A percentile compares a stretch with the other conserved stretches of the same genome.
phyloP scores from a whole-genome alignment of 2,329 filamentous ascomycete species.

The Venturia effusa region DNA sequence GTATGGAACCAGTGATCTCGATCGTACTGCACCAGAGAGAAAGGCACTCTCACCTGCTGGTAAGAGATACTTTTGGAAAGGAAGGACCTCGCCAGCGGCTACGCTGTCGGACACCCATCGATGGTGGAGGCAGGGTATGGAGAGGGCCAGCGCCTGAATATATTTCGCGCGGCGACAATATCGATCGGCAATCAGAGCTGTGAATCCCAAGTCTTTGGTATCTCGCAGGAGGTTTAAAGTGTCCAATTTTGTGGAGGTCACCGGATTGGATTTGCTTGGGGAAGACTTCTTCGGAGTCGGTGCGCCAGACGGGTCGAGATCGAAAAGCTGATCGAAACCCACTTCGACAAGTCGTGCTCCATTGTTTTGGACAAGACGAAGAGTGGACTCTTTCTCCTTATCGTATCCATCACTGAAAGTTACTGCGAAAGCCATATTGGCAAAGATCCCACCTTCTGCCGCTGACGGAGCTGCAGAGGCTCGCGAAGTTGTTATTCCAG shows the following conservation, averaged over 20 bases:
- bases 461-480: slow-evolving; percentile 8
- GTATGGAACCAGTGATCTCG: slow-evolving; percentile 54
- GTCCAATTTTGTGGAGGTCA: not conserved
- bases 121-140: slow-evolving; percentile 72
- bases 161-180: slow-evolving; percentile 85
- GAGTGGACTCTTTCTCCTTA: slow-evolving; percentile 46
- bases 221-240: slow-evolving; percentile 43
- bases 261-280: not conserved
- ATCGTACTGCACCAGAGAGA: slow-evolving; percentile 66
- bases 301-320: slow-evolving; percentile 23
- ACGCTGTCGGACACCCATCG: slow-evolving; percentile 73
- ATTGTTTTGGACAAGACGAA: slow-evolving; percentile 53
- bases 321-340: slow-evolving; percentile 76
- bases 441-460: slow-evolving; percentile 45
- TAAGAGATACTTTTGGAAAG: slow-evolving; percentile 74
- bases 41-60: slow-evolving; percentile 72
- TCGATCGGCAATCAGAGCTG: slow-evolving; percentile 73
- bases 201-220: slow-evolving; percentile 56
- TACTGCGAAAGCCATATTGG: slow-evolving; percentile 78
- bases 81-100: slow-evolving; percentile 47
- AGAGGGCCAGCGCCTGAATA: slow-evolving; percentile 85
- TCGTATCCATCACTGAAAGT: slow-evolving; percentile 52
- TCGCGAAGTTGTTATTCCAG: slow-evolving; percentile 10
- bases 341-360: slow-evolving; percentile 62
- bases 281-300: slow-evolving; percentile 8